Percentiles rank a stretch among this genome's conserved stretches.
Conservation (phyloP, 2,329 filamentous ascomycete genomes). For the Apiospora malaysiana region DNA sequence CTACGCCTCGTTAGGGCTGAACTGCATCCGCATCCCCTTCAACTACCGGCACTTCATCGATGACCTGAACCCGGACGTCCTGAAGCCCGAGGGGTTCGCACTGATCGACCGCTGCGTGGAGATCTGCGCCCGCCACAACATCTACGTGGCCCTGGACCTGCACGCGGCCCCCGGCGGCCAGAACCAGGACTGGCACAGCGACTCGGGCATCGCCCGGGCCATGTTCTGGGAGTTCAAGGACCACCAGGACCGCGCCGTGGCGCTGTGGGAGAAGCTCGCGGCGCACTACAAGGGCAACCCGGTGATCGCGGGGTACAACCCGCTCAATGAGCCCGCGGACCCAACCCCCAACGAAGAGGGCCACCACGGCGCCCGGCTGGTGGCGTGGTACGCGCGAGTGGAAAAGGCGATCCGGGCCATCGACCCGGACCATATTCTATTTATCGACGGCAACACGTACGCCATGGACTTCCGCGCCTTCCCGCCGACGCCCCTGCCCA, state of each 20-base stretch:
- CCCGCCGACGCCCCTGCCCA: conserved; percentile 42
- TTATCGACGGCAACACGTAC: conserved; percentile 59
- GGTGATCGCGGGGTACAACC: conserved; percentile 48
- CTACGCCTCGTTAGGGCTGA: conserved; percentile 58
- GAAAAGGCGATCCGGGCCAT: conserved; percentile 39
- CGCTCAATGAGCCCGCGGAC: conserved; percentile 32
- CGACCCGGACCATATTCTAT: conserved; percentile 51
- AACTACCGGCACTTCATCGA: conserved; percentile 62
- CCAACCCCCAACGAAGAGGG: not conserved
- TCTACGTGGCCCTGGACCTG: conserved; percentile 50
- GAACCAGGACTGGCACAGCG: conserved; percentile 51
- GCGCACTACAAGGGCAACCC: conserved; percentile 46
- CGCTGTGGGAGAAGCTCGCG: conserved; percentile 47
- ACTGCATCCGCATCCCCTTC: conserved; percentile 64
- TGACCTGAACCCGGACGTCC: conserved; percentile 51
- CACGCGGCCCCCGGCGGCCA: conserved; percentile 50
- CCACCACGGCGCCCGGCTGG: too few species aligned
- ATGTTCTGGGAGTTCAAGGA: conserved; percentile 51
- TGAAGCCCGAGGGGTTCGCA: conserved; percentile 53
- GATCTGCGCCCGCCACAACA: conserved; percentile 44
- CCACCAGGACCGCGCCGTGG: conserved; percentile 47
- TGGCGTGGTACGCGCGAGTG: too few species aligned
- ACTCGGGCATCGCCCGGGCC: conserved; percentile 42
- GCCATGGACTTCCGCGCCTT: conserved; percentile 56
- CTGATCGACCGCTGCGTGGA: conserved; percentile 53